These are phyloP conservation scores for Vicia villosa DNA, from an alignment of 306 rosid species.

Conservation along the genomic window DNA sequence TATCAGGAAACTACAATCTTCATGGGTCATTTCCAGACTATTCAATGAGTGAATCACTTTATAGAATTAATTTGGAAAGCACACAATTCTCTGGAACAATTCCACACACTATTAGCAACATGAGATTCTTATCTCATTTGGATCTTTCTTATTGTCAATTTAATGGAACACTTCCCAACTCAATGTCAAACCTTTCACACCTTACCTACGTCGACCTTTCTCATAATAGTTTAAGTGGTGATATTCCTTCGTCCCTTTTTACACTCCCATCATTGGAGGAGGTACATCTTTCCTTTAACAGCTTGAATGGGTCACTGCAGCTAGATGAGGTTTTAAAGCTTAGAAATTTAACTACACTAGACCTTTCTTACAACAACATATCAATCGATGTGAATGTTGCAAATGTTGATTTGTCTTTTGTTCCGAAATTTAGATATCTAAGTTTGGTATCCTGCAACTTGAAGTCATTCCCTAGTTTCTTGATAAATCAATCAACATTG, in stretches of 20 bases:
- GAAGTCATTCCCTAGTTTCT: conserved; percentile 35
- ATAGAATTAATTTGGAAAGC: no score
- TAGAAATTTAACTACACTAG: no score
- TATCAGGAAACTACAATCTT: neutral
- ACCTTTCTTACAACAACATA: no score
- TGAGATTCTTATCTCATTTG: no score
- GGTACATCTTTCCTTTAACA: conserved; percentile 57
- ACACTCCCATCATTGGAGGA: conserved; percentile 22
- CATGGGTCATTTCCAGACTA: conserved; percentile 10
- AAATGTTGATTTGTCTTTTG: no score
- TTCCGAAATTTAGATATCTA: neutral
- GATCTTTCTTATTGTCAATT: no score
- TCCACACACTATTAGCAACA: no score
- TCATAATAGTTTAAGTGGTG: neutral
- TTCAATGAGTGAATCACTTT: no score
- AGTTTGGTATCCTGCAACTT: conserved; percentile 42
- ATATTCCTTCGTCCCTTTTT: neutral
- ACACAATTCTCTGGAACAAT: no score
- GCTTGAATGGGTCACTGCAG: conserved; percentile 34
- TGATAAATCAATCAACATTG: conserved; percentile 38
- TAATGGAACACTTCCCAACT: no score
- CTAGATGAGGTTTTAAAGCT: no score
- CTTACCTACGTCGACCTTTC: conserved; percentile 19
- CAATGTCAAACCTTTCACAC: neutral
- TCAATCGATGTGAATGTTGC: no score